Conservation (phyloP, 768 basidiomycete genomes). For the Myochromella boudieri region DNA sequence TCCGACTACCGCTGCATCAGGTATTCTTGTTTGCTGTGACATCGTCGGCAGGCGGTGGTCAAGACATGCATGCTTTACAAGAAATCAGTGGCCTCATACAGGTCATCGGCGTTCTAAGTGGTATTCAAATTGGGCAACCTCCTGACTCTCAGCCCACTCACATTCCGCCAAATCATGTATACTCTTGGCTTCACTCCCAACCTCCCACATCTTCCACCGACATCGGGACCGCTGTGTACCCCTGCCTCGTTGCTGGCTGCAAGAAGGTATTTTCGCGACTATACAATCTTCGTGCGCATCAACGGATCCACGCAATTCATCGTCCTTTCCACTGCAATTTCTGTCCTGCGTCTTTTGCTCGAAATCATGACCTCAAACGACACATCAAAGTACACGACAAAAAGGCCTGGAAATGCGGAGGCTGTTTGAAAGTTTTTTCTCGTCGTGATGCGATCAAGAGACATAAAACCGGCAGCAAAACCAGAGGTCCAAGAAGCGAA, state of each 20-base stretch:
- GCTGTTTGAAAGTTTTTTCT: slow-evolving; percentile 74
- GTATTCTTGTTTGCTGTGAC: slow-evolving; percentile 79
- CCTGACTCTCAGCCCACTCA: slow-evolving; percentile 32
- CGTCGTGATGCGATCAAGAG: slow-evolving; percentile 79
- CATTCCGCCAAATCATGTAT: slow-evolving; percentile 29
- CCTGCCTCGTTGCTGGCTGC: slow-evolving; percentile 68
- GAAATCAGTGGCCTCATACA: slow-evolving; percentile 83
- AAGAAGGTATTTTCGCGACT: slow-evolving; percentile 69
- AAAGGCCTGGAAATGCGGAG: slow-evolving; percentile 72
- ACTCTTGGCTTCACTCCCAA: slow-evolving; percentile 34
- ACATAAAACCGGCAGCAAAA: slow-evolving; percentile 63
- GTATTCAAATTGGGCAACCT: slow-evolving; percentile 63
- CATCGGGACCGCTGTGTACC: slow-evolving; percentile 77
- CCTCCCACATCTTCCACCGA: slow-evolving; percentile 34
- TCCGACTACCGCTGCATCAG: slow-evolving; percentile 73
- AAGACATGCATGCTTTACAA: slow-evolving; percentile 58
- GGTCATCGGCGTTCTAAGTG: slow-evolving; percentile 77
- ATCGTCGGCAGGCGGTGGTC: slow-evolving; percentile 54
- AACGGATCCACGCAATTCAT: slow-evolving; percentile 61
- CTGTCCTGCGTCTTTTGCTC: slow-evolving; percentile 75
- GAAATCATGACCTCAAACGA: slow-evolving; percentile 81
- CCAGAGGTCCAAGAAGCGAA: slow-evolving; percentile 49
- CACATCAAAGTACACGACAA: slow-evolving; percentile 71
- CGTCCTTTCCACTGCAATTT: slow-evolving; percentile 63
- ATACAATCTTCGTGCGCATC: slow-evolving; percentile 69